A percentile compares a stretch with the other conserved stretches of the same genome.
Evolutionary conservation across 1,284 basidiomycete genomes (phyloP).

Genomic region (Neonothopanus nambi): DNA sequence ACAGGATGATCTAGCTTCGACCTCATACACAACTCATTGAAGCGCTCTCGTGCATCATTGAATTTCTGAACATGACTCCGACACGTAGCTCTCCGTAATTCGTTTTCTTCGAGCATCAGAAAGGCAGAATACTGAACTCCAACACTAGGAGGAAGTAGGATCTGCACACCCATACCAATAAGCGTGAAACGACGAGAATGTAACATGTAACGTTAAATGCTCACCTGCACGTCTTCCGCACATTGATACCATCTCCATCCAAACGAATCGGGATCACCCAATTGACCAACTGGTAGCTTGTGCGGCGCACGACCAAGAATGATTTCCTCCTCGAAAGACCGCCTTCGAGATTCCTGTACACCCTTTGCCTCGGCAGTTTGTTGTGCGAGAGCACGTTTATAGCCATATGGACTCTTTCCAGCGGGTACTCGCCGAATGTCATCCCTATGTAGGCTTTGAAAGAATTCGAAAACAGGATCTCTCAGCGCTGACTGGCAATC

Average conservation of each 20-base stretch:
- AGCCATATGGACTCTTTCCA: background rate
- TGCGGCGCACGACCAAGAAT: slow-evolving; percentile 4
- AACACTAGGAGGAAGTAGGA: slow-evolving; percentile 7
- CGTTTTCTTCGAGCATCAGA: background rate
- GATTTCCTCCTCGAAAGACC: slow-evolving; percentile 1
- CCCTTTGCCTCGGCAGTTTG: background rate
- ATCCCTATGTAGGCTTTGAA: background rate
- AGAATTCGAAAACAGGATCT: background rate
- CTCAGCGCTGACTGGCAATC: background rate
- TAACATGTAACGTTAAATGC: background rate
- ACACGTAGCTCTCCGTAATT: slow-evolving; percentile 1
- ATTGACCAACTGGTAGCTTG: background rate
- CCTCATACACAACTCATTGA: slow-evolving; percentile 8
- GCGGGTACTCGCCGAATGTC: background rate
- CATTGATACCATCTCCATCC: slow-evolving; percentile 13
- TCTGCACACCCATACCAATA: background rate
- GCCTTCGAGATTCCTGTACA: background rate
- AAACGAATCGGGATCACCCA: slow-evolving; percentile 3
- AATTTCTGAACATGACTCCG: slow-evolving; percentile 1
- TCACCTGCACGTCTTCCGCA: slow-evolving; percentile 4
- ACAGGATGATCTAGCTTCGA: slow-evolving; percentile 6
- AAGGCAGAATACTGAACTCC: slow-evolving; percentile 2
- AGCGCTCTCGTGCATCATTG: slow-evolving; percentile 1
- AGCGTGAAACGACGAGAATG: background rate
- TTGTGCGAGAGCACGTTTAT: background rate